Percentiles rank a stretch among this genome's conserved stretches.
phyloP scores from a whole-genome alignment of 306 rosid genomes.

The Dryas alaskensis region DNA sequence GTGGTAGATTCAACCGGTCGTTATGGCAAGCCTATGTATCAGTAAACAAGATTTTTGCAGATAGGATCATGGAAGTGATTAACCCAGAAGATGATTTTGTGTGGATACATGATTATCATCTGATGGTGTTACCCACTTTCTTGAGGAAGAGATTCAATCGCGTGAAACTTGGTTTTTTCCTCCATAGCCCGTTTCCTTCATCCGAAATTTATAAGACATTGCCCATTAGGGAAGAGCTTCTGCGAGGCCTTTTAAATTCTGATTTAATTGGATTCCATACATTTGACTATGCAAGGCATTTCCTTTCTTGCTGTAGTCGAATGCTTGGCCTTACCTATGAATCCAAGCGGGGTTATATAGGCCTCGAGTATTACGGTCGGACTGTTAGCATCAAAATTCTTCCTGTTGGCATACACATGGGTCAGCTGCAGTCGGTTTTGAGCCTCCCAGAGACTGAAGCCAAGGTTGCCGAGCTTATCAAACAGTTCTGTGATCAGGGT shows the following conservation, averaged over 20 bases:
- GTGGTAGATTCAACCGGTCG: slow-evolving; percentile 70
- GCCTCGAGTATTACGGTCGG: slow-evolving; percentile 80
- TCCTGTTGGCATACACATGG: slow-evolving; percentile 83
- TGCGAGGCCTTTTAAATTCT: slow-evolving; percentile 71
- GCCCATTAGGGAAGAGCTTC: slow-evolving; percentile 74
- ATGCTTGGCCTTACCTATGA: slow-evolving; percentile 78
- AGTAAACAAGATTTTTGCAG: slow-evolving; percentile 77
- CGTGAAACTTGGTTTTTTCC: slow-evolving; percentile 75
- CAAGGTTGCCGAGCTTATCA: slow-evolving; percentile 57
- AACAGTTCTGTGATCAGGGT: slow-evolving; percentile 42
- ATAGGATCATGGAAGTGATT: slow-evolving; percentile 85
- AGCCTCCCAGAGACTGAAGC: slow-evolving; percentile 51
- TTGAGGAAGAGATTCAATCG: slow-evolving; percentile 79
- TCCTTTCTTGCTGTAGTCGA: slow-evolving; percentile 79
- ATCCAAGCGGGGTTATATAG: slow-evolving; percentile 79
- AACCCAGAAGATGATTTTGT: slow-evolving; percentile 83
- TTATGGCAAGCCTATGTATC: slow-evolving; percentile 83
- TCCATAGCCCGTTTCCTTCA: slow-evolving; percentile 83
- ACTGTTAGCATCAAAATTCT: slow-evolving; percentile 81
- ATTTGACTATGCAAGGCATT: slow-evolving; percentile 80
- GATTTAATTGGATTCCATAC: slow-evolving; percentile 89
- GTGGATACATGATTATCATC: slow-evolving; percentile 89
- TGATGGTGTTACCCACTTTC: slow-evolving; percentile 82
- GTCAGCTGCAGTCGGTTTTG: slow-evolving; percentile 69
- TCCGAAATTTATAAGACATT: slow-evolving; percentile 77